Percentiles rank a stretch among this genome's conserved stretches.
Conservation (phyloP, 179 eudicot species). For the Actinidia arguta region DNA sequence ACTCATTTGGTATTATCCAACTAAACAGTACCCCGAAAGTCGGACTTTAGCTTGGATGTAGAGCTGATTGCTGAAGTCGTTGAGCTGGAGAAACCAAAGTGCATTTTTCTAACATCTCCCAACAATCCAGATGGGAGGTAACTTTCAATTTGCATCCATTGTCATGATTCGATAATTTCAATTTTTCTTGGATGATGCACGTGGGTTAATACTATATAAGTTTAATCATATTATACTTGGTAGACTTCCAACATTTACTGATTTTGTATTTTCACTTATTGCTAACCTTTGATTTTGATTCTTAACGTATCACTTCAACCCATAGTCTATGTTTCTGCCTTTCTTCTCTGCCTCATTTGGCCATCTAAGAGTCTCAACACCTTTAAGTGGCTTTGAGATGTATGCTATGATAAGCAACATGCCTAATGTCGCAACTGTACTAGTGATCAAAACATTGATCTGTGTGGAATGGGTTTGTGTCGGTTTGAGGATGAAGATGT, state of each 20-base stretch:
- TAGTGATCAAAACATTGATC: neutral
- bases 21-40: slow-evolving; percentile 75
- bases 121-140: slow-evolving; percentile 99
- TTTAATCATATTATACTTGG: neutral
- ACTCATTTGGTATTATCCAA: slow-evolving; percentile 14
- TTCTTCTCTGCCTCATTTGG: neutral
- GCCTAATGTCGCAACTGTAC: neutral
- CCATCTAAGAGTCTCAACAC: neutral
- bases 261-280: neutral
- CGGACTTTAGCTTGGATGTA: slow-evolving; percentile 90
- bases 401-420: neutral
- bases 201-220: neutral
- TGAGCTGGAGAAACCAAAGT: slow-evolving; percentile 83
- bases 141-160: slow-evolving; percentile 18
- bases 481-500: neutral
- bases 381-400: neutral
- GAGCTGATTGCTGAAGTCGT: slow-evolving; percentile 65
- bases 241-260: neutral
- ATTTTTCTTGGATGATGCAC: neutral
- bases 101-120: slow-evolving; percentile 96
- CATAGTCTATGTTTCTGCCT: neutral
- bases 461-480: neutral
- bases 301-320: neutral
- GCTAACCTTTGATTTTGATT: neutral
- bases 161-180: neutral